These are phyloP conservation scores for Lachancea waltii DNA, from an alignment of 805 yeast species.

Conservation along the genomic window DNA sequence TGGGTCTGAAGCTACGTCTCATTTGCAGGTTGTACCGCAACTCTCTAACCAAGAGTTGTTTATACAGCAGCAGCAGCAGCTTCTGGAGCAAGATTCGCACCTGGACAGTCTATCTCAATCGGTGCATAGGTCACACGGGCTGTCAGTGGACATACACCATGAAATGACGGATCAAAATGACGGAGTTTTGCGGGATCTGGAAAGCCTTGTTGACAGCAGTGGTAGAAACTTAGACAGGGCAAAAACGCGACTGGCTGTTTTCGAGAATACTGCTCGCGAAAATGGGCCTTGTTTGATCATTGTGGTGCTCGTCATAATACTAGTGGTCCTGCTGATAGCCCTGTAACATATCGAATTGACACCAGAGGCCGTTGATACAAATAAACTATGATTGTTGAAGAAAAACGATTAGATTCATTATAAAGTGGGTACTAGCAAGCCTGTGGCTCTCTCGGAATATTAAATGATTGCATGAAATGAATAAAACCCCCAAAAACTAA, in stretches of 20 bases:
- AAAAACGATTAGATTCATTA: no score
- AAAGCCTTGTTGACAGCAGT: constrained; percentile 39
- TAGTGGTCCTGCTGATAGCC: constrained; percentile 37
- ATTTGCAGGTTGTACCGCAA: constrained; percentile 5
- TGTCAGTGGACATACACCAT: constrained; percentile 41
- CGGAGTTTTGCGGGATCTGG: constrained; percentile 42
- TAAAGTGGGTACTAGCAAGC: no score
- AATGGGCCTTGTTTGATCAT: constrained; percentile 48
- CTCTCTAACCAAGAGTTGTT: constrained; percentile 34
- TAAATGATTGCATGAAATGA: neutral
- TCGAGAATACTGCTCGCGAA: constrained; percentile 38
- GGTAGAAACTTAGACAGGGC: constrained; percentile 39
- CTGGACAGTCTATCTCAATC: constrained; percentile 38
- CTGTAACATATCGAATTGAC: constrained; percentile 15
- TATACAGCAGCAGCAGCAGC: constrained; percentile 41
- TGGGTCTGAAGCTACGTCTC: neutral
- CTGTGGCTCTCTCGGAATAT: no score
- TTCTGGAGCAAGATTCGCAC: constrained; percentile 41
- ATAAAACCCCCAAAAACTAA: neutral
- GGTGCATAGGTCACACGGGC: constrained; percentile 38
- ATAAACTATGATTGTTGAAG: no score
- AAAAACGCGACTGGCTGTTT: constrained; percentile 34
- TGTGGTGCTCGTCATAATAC: constrained; percentile 36
- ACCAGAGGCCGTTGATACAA: no score
- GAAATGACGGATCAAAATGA: constrained; percentile 46